Percentiles rank a stretch among this genome's conserved stretches.
These are phyloP conservation scores for Auricularia sp. DNA, from an alignment of 768 basidiomycete genomes.

Conservation along the genomic window DNA sequence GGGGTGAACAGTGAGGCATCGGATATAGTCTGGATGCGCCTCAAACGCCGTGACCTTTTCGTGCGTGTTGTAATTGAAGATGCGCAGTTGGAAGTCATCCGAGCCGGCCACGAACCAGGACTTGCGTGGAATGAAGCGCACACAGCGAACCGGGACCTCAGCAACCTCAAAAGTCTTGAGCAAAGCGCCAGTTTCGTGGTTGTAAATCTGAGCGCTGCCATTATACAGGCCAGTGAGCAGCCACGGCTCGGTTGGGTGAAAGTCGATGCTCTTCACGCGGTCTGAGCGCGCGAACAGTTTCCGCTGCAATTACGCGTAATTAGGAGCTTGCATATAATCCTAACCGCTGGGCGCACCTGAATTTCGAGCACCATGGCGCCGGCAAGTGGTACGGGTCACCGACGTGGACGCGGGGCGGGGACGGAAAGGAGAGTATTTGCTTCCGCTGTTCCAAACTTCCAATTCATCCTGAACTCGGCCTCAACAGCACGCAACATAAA, in stretches of 20 bases:
- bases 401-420: no score
- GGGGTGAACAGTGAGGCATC: slow-evolving; percentile 93
- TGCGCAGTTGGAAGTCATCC: slow-evolving; percentile 83
- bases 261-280: slow-evolving; percentile 94
- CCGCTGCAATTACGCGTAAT: slow-evolving; percentile 40
- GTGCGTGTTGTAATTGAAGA: slow-evolving; percentile 98
- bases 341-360: background rate
- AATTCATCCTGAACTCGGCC: no score
- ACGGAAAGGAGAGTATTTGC: no score
- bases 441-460: no score
- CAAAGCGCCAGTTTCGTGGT: slow-evolving; percentile 84
- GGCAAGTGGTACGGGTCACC: background rate
- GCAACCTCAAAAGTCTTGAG: slow-evolving; percentile 96
- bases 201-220: slow-evolving; percentile 96
- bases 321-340: background rate
- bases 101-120: slow-evolving; percentile 93
- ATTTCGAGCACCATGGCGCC: background rate
- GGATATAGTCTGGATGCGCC: slow-evolving; percentile 97
- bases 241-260: slow-evolving; percentile 97
- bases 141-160: slow-evolving; percentile 94
- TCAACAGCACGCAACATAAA: no score
- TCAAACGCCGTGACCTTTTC: slow-evolving; percentile 93
- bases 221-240: slow-evolving; percentile 87
- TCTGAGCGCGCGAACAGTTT: slow-evolving; percentile 89
- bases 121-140: slow-evolving; percentile 90